A percentile compares a stretch with the other conserved stretches of the same genome.
These are phyloP conservation scores for Psilocybe sp. DNA, from an alignment of 768 basidiomycete species.

Conservation along the genomic window DNA sequence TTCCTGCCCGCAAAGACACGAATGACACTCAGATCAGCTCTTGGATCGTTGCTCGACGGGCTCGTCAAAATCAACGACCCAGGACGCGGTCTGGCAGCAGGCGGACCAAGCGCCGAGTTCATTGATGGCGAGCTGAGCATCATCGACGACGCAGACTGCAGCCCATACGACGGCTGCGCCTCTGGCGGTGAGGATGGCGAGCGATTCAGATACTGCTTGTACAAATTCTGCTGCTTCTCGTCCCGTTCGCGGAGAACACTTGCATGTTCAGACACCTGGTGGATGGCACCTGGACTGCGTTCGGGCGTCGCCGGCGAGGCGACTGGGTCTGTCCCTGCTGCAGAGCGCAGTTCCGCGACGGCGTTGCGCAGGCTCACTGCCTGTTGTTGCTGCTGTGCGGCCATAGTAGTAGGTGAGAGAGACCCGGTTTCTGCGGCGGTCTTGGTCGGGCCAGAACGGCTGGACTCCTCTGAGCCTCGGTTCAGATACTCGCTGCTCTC, in stretches of 20 bases:
- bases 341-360: constrained; percentile 8
- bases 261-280: constrained; percentile 60
- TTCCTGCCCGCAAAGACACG: constrained; percentile 93
- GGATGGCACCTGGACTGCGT: constrained; percentile 17
- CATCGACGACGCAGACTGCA: constrained; percentile 71
- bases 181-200: constrained; percentile 82
- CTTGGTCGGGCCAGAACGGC: constrained; percentile 41
- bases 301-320: constrained; percentile 27
- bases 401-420: constrained; percentile 51
- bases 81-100: constrained; percentile 59
- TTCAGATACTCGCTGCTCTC: constrained; percentile 46
- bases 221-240: constrained; percentile 83
- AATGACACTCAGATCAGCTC: constrained; percentile 86
- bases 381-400: constrained; percentile 56
- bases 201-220: constrained; percentile 85
- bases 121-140: constrained; percentile 45
- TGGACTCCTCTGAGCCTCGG: constrained; percentile 63
- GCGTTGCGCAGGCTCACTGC: constrained; percentile 16
- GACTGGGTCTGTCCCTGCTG: constrained; percentile 5
- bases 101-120: constrained; percentile 48
- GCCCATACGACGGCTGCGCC: constrained; percentile 68
- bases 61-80: constrained; percentile 72
- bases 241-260: constrained; percentile 82
- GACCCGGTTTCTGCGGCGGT: constrained; percentile 24
- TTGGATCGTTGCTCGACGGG: constrained; percentile 55